Percentiles rank a stretch among this genome's conserved stretches.
Conservation (phyloP, 164 flowering plant genomes). For the Chimonanthus salicifolius region DNA sequence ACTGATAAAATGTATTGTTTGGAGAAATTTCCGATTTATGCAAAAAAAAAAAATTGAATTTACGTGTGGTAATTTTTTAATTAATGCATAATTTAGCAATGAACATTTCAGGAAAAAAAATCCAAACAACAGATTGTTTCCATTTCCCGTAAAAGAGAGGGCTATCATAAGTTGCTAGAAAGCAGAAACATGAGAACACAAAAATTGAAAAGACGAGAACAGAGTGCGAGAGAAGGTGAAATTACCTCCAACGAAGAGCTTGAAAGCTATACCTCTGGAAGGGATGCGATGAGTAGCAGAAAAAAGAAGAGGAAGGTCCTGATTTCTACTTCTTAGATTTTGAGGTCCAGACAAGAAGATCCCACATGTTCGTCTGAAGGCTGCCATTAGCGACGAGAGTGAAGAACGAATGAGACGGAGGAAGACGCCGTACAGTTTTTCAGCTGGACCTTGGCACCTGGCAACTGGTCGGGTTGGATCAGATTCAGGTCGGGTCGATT, state of each 20-base stretch:
- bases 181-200: background rate
- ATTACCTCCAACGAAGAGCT: conserved; percentile 80
- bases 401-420: background rate
- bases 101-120: too few species aligned
- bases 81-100: too few species aligned
- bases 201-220: background rate
- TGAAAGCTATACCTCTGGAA: conserved; percentile 57
- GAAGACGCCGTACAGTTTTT: too few species aligned
- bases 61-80: too few species aligned
- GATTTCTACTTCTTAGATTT: background rate
- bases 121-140: background rate
- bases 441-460: too few species aligned
- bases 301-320: background rate
- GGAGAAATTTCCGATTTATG: too few species aligned
- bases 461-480: too few species aligned
- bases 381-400: background rate
- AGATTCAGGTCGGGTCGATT: too few species aligned
- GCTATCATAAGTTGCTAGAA: too few species aligned
- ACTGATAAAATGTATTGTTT: too few species aligned
- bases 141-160: background rate
- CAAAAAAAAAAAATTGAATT: too few species aligned
- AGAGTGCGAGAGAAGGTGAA: background rate
- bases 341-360: background rate
- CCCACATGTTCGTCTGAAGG: background rate
- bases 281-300: conserved; percentile 33